Percentiles rank a stretch among this genome's conserved stretches.
Evolutionary conservation across 2,329 filamentous ascomycete species (phyloP).

Genomic region (Apiospora sp.): DNA sequence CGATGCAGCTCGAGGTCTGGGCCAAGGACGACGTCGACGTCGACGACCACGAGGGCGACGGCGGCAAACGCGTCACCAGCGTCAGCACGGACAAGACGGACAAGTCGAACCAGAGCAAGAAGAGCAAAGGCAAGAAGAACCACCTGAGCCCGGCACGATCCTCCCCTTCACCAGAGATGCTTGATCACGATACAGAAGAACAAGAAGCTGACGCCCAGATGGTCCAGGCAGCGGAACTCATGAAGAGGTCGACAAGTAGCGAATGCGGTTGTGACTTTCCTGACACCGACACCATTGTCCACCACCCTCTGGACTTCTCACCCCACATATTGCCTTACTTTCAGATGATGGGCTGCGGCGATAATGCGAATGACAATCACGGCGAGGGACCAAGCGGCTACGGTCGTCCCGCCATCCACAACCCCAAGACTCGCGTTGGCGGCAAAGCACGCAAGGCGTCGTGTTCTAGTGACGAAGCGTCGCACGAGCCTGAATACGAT

Average conservation of each 20-base stretch:
- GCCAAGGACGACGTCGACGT: background rate
- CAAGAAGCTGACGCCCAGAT: background rate
- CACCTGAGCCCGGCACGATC: background rate
- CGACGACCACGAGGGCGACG: background rate
- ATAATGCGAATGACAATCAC: background rate
- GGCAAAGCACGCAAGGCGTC: background rate
- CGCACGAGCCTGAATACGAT: too few species aligned
- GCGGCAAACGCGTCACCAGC: background rate
- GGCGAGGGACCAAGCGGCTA: background rate
- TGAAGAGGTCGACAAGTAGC: background rate
- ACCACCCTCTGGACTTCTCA: background rate
- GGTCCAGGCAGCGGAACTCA: background rate
- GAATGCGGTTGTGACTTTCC: background rate
- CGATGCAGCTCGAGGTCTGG: constrained; percentile 17
- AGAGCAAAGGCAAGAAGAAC: constrained; percentile 1
- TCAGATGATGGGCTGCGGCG: background rate
- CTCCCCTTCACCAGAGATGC: background rate
- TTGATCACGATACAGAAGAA: background rate
- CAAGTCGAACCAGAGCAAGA: background rate
- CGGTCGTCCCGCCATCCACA: background rate
- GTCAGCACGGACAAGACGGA: background rate
- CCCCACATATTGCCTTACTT: background rate
- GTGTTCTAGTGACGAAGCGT: background rate
- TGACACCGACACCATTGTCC: background rate
- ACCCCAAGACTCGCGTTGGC: background rate